Base-by-base conservation (phyloP, 1,284 basidiomycete genomes). In the Flammula alnicola region DNA sequence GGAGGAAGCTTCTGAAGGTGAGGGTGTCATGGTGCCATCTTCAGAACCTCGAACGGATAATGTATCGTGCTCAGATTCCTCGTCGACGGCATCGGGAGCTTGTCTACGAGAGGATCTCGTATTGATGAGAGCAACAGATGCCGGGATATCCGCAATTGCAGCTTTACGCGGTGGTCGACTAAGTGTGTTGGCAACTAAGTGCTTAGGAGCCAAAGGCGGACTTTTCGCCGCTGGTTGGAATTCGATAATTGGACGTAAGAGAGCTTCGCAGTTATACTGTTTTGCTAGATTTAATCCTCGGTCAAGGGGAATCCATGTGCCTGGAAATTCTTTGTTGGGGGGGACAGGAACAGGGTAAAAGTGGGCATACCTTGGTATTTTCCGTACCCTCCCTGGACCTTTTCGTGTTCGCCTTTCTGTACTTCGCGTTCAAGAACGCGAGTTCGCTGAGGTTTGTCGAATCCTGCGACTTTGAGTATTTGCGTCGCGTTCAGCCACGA, bases 401-500 rank as follows among this genome's bases (percentile, higher is more conserved):
- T 99, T 73, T 99, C 97, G 70, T 99, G 97, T 59, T 94, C 91
- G 20, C 95, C 97, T 71, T 98, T 98, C 70, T 99, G 97, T 2
- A 99, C 88, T 73, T 99, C 97, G 57, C 97, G 85, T 70, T 99
- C 97, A 40, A 99, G 80, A 10, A 99, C 95, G 51, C 97, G 86
- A 48, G 97, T 99, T 41, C 97, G 81, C 69, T 99, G 97, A 1
- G 97, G 97, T 70, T 99, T 99, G 75, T 99, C 97, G 61, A 99
- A 98, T 8, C 96, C 97, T 26, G 96, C 97, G 59, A 99, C 96
- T 71, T 99, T 99, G 66, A 99, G 84, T 55, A 99, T 98, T 72
- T 99, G 97, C 1, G 97, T 99, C 68, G 97, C 97, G 79, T 99
- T 99, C 51, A 98, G 79, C 92, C 97, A 99, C 40, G 89, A 91